Evolutionary conservation across 768 basidiomycete genomes (phyloP), one percentile per base, ranked within the genome.

Genomic region (Infundibulicybe gibba): DNA sequence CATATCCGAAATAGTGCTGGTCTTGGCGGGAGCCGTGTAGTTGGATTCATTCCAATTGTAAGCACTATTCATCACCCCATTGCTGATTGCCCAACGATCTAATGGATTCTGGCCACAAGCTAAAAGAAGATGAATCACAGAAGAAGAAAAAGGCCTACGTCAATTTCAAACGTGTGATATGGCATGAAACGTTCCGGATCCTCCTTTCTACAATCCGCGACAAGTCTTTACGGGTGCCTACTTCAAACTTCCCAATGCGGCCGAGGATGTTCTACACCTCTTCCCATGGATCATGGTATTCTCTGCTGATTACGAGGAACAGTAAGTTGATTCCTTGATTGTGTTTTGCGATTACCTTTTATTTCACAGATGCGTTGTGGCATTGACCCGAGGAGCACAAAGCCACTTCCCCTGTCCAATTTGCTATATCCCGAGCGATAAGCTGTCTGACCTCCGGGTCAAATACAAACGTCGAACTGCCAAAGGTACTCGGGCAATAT

Each of bases 301-400:
- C 1, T 70, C 65, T 5, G 65, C 63, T 1, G 68, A 73, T 49
- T 73, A 69, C 32, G 65, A 74, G 47, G 71, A 75, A 55, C 66
- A 68, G 72, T 74, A 54, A 39, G 68, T 60, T 20, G 41, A 38
- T n/a, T n/a, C 35, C 17, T 6, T n/a, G 17, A 19, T 38, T 6
- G 10, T 38, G 14, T 38, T 10, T 19, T 38, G 10, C n/a, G 6
- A 41, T 10, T 52, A 14, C 21, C 48, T 37, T 39, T 40, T 13
- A 31, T n/a, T 21, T 43, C 32, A 20, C 14, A 74, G 68, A 38
- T 66, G 58, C 38, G 55, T 70, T 15, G 74, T 76, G 68, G 54
- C 68, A 1, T 51, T 74, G 0, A 71, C 66, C 3, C 51, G 57
- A 12, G 71, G 72, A 0, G 6, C 46, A 1, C 38, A 41, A 1